phyloP scores from a whole-genome alignment of 805 yeast species.

The Candida wancherniae region DNA sequence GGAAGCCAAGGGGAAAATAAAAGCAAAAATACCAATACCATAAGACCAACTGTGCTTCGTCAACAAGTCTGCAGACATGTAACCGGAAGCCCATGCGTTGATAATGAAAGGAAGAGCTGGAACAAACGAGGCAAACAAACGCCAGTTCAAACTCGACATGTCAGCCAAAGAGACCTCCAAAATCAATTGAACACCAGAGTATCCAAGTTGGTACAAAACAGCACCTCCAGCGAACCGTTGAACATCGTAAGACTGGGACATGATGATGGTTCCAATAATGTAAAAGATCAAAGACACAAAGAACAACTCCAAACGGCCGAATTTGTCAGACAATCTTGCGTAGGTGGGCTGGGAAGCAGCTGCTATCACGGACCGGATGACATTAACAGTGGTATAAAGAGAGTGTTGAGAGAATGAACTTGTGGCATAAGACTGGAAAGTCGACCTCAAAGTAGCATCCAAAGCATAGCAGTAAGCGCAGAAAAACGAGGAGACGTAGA shows the following conservation, averaged over 20 bases:
- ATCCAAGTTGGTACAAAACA: slow-evolving; percentile 45
- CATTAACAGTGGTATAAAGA: slow-evolving; percentile 53
- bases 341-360: slow-evolving; percentile 64
- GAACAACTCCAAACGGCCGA: slow-evolving; percentile 56
- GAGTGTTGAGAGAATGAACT: slow-evolving; percentile 51
- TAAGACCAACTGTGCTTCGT: slow-evolving; percentile 57
- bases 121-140: slow-evolving; percentile 58
- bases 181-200: slow-evolving; percentile 57
- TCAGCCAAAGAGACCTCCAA: slow-evolving; percentile 60
- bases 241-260: slow-evolving; percentile 55
- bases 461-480: slow-evolving; percentile 58
- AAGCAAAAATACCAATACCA: slow-evolving; percentile 76
- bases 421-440: slow-evolving; percentile 53
- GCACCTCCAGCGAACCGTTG: slow-evolving; percentile 62
- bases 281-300: slow-evolving; percentile 50
- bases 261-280: slow-evolving; percentile 58
- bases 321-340: slow-evolving; percentile 62
- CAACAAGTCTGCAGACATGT: slow-evolving; percentile 40
- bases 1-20: slow-evolving; percentile 61
- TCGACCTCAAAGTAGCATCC: slow-evolving; percentile 46
- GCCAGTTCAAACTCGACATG: slow-evolving; percentile 64
- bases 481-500: slow-evolving; percentile 48
- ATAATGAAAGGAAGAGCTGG: slow-evolving; percentile 72
- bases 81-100: slow-evolving; percentile 74
- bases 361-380: slow-evolving; percentile 54